Evolutionary conservation across 2,329 filamentous ascomycete genomes (phyloP), one percentile per base, ranked within the genome.

Genomic region (Colletotrichum sp.): DNA sequence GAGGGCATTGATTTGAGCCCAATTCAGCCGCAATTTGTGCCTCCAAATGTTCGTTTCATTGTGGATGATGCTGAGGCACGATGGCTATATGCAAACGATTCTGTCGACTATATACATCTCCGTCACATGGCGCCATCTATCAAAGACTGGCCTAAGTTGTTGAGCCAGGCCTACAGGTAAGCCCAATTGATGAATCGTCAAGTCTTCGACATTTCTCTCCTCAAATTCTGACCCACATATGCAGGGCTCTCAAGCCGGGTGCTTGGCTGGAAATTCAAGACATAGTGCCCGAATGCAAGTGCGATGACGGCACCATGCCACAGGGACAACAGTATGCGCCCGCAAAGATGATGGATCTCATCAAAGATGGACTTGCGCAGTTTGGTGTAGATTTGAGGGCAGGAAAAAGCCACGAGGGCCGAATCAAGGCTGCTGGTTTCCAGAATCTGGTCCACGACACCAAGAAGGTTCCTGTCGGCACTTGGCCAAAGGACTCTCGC

Each of bases 31-130:
- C 49, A 77, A 36, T 81, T 79, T 77, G 92, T 95, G 1, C 94
- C 94, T 1, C 89, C 90, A n/a, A 96, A 96, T 77, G 93, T 95
- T 15, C 90, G 92, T 75, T 96, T 96, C 78, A 91, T 92, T 75
- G 90, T 96, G 57, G 94, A 95, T 80, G 94, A 95, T 80, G 88
- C 88, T 82, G 85, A 80, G 26, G 81, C 82, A 67, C 77, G 44
- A 8, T 69, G 52, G 59, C 24, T 75, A 8, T 65, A 75, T 26
- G 26, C 68, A 8, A 60, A 75, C 1, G 34, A 32, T 13, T 75
- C 87, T 55, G 86, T 67, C 10, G 68, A 75, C 26, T 71, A 66
- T 24, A 68, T 75, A 16, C 68, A 75, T 28, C 77, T 84, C 6
- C 81, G 83, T 3, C 81, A 81, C 28, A 62, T 85, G 16, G 78